Evolutionary conservation across 371 early-diverging fungal genomes (phyloP).

Genomic region (Capniomyces stellatus): DNA sequence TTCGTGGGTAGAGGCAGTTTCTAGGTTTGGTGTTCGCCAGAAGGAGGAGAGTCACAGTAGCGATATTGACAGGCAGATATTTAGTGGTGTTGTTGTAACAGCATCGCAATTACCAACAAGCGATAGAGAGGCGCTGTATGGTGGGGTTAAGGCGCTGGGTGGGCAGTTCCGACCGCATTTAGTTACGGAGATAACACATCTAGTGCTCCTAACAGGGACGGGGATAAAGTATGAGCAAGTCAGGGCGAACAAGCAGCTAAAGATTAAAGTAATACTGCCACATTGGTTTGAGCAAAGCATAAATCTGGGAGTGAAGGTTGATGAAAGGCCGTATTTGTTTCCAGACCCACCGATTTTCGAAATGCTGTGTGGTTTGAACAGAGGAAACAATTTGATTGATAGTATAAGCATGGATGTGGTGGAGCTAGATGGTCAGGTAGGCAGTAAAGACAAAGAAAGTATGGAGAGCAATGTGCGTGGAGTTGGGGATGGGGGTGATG

Average conservation of each 20-base stretch:
- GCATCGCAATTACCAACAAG: slow-evolving; percentile 21
- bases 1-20: slow-evolving; percentile 17
- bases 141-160: slow-evolving; percentile 22
- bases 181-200: slow-evolving; percentile 30
- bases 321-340: slow-evolving; percentile 30
- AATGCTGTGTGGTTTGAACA: neutral
- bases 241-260: slow-evolving; percentile 21
- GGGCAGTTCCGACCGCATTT: slow-evolving; percentile 21
- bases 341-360: slow-evolving; percentile 29
- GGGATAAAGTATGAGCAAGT: slow-evolving; percentile 30
- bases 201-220: slow-evolving; percentile 17
- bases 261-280: slow-evolving; percentile 44
- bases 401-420: neutral
- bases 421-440: neutral
- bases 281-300: slow-evolving; percentile 65
- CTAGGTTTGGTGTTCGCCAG: slow-evolving; percentile 8
- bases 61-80: slow-evolving; percentile 11
- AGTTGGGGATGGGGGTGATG: neutral
- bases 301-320: slow-evolving; percentile 29
- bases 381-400: neutral
- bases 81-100: slow-evolving; percentile 22
- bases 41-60: slow-evolving; percentile 17
- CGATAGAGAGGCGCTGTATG: slow-evolving; percentile 27
- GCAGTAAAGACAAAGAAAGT: slow-evolving; percentile 1
- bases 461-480: slow-evolving; percentile 3